Evolutionary conservation across 2,329 filamentous ascomycete genomes (phyloP).

Genomic region (Diaporthe humulicola): DNA sequence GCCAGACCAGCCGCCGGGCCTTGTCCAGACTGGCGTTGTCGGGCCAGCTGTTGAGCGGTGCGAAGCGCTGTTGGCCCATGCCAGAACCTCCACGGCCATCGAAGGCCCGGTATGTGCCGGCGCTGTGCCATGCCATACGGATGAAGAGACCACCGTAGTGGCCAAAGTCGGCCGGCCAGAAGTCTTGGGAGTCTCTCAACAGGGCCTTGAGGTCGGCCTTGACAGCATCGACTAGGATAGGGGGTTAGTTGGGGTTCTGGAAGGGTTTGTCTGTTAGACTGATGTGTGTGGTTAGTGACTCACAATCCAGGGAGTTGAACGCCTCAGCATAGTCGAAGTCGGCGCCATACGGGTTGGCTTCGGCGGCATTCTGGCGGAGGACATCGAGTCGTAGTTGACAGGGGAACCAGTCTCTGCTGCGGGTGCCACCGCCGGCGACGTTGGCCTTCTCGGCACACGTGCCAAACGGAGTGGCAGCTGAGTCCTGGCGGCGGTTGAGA

Average conservation of each 20-base stretch:
- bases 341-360: conserved; percentile 71
- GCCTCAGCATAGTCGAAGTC: conserved; percentile 79
- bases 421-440: conserved; percentile 71
- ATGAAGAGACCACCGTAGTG: conserved; percentile 86
- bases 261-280: neutral
- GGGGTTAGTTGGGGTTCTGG: neutral
- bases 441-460: conserved; percentile 47
- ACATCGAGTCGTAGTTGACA: conserved; percentile 74
- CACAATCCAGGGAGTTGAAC: conserved; percentile 75
- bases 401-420: conserved; percentile 80
- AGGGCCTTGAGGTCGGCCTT: conserved; percentile 79
- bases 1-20: conserved; percentile 81
- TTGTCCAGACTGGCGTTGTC: conserved; percentile 83
- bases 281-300: neutral
- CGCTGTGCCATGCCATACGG: conserved; percentile 85
- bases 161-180: conserved; percentile 86
- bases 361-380: conserved; percentile 74
- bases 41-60: conserved; percentile 82
- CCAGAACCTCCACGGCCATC: conserved; percentile 83
- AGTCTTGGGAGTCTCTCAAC: conserved; percentile 84
- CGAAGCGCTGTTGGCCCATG: conserved; percentile 74
- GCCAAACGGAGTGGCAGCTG: conserved; percentile 33
- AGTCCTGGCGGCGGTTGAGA: conserved; percentile 14
- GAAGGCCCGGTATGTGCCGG: conserved; percentile 81
- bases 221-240: conserved; percentile 62